A percentile compares a stretch with the other conserved stretches of the same genome.
Evolutionary conservation across 2,329 filamentous ascomycete species (phyloP).

Genomic region (Neofusicoccum ribis): DNA sequence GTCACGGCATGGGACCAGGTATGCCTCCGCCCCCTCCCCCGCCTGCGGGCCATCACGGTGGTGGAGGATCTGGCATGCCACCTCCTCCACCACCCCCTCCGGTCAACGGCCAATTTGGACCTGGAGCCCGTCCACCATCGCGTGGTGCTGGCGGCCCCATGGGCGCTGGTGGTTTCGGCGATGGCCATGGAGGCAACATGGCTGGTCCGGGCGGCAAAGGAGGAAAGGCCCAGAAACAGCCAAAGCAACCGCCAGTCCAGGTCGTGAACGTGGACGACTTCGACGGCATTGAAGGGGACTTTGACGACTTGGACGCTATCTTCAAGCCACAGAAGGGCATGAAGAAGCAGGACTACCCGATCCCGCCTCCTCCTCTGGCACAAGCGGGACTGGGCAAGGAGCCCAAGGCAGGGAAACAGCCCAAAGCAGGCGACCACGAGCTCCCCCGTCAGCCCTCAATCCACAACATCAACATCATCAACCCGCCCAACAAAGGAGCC

Average conservation of each 20-base stretch:
- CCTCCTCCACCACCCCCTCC: slow-evolving; percentile 1
- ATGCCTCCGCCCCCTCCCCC: neutral
- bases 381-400: too few species aligned
- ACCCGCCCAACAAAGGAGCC: neutral
- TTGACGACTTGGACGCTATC: neutral
- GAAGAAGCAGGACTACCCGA: neutral
- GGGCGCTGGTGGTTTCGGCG: neutral
- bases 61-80: neutral
- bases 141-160: neutral
- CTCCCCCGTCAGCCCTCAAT: neutral
- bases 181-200: neutral
- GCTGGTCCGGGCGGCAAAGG: neutral
- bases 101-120: too few species aligned
- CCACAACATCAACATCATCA: slow-evolving; percentile 3
- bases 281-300: neutral
- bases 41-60: neutral
- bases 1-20: neutral
- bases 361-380: neutral
- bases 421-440: neutral
- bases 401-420: neutral
- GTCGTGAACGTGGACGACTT: neutral
- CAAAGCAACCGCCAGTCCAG: neutral
- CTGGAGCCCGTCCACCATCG: neutral
- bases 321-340: neutral
- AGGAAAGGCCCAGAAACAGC: neutral